Evolutionary conservation across 208 protist species (phyloP), one percentile per base, ranked within the genome.

Genomic region (Acanthamoeba divionensis): DNA sequence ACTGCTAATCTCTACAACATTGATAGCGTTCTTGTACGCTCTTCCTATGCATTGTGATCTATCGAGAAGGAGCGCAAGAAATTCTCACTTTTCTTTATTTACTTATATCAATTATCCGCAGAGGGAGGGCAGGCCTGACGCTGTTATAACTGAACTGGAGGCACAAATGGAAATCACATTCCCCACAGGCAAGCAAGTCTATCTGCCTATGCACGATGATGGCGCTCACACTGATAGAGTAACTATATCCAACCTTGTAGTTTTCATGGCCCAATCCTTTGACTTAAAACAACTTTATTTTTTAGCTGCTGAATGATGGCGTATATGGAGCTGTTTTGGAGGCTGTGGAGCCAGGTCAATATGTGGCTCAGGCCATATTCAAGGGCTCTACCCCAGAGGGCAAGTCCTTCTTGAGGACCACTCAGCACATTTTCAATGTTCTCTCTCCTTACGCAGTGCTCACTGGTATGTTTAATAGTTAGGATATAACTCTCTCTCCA

Each of bases 201-300:
- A 50, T 0, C 44, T 93, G 63, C 33, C 36, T 45, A 94, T 93
- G 91, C 57, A 47, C 55, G 91, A 93, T 36, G 92, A 94, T 67
- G 92, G 92, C 66, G 12, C 82, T 8, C 60, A 92, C 31, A n/a
- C 31, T 29, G 91, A 91, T 50, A n/a, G 38, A 24, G 21, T 18
- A 1, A 66, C 85, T 18, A n/a, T n/a, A n/a, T n/a, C n/a, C n/a
- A n/a, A n/a, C n/a, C n/a, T n/a, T n/a, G n/a, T n/a, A n/a, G n/a
- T n/a, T n/a, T n/a, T n/a, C n/a, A n/a, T n/a, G n/a, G n/a, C n/a
- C n/a, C n/a, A n/a, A n/a, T n/a, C n/a, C n/a, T n/a, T n/a, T n/a
- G n/a, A n/a, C n/a, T n/a, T n/a, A n/a, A n/a, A n/a, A n/a, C n/a
- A n/a, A n/a, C n/a, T n/a, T n/a, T n/a, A n/a, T n/a, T n/a, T n/a